Conservation (phyloP, 257 asterid genomes). For the Apocynum venetum region DNA sequence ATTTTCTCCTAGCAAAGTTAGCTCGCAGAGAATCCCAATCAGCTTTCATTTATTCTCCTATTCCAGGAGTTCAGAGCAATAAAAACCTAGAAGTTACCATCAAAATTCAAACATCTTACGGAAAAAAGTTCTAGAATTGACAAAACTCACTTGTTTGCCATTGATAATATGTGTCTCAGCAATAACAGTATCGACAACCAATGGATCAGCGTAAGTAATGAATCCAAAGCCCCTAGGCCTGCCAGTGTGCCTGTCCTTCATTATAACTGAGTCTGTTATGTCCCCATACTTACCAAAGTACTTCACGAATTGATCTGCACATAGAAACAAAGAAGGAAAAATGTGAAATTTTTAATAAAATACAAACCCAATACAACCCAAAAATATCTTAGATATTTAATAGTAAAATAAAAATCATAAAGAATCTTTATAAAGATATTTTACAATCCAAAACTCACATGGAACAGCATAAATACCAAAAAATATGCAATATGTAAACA, state of each 20-base stretch:
- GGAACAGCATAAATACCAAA: not conserved
- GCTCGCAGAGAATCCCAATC: not conserved
- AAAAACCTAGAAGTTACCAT: not conserved
- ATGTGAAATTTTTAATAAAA: not conserved
- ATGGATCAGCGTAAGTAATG: constrained; percentile 76
- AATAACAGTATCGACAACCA: constrained; percentile 81
- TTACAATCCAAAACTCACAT: not conserved
- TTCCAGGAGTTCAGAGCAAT: not conserved
- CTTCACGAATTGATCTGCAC: constrained; percentile 72
- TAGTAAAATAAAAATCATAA: not conserved
- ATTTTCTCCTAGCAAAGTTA: not conserved
- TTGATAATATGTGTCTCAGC: constrained; percentile 84
- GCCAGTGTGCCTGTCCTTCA: constrained; percentile 89
- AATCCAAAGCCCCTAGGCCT: constrained; percentile 96
- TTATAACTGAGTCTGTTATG: constrained; percentile 91
- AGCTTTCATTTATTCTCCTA: not conserved
- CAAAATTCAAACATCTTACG: not conserved
- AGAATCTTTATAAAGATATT: not conserved
- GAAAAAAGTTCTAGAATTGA: not conserved
- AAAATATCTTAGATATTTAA: not conserved
- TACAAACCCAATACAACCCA: not conserved
- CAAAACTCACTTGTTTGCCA: constrained; percentile 70
- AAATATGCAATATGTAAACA: not conserved
- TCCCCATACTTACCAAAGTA: constrained; percentile 97
- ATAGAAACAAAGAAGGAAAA: not conserved